Percentiles rank a stretch among this genome's conserved stretches.
Conservation (phyloP, 441 rosid species). For the Gossypium gossypioides region DNA sequence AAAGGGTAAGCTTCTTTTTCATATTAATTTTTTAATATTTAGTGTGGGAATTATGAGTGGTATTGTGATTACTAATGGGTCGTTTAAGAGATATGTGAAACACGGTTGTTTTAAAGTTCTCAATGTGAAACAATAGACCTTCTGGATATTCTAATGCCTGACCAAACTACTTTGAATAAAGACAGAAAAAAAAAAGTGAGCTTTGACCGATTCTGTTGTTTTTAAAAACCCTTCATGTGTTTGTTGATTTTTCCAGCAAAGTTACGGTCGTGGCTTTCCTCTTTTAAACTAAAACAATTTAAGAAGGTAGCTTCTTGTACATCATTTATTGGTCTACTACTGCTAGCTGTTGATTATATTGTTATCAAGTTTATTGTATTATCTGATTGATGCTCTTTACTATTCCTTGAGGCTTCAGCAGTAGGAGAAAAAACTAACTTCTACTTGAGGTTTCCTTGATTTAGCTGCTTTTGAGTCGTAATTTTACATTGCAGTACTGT, state of each 20-base stretch:
- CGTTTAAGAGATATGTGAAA: conserved; percentile 2
- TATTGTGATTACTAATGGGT: conserved; percentile 16
- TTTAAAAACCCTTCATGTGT: conserved; percentile 9
- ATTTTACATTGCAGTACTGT: neutral
- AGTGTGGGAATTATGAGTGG: conserved; percentile 7
- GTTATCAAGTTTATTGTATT: neutral
- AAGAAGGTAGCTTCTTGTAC: conserved; percentile 15
- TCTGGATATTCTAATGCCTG: conserved; percentile 25
- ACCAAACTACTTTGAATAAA: conserved; percentile 12
- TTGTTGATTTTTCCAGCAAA: conserved; percentile 18
- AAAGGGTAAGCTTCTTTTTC: conserved; percentile 17
- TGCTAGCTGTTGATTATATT: conserved; percentile 11
- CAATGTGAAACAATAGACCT: conserved; percentile 28
- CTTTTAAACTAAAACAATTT: neutral
- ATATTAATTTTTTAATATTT: neutral
- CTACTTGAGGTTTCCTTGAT: neutral
- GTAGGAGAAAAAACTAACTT: neutral
- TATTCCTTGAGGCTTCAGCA: neutral
- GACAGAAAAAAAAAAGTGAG: conserved; percentile 13
- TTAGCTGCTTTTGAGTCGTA: neutral
- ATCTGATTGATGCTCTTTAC: neutral
- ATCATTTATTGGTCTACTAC: conserved; percentile 24
- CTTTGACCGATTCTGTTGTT: conserved; percentile 28
- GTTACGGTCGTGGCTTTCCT: conserved; percentile 10
- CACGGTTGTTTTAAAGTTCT: conserved; percentile 12